A percentile compares a stretch with the other conserved stretches of the same genome.
phyloP scores from a whole-genome alignment of 148 eudicot genomes.

The Fagopyrum tataricum region DNA sequence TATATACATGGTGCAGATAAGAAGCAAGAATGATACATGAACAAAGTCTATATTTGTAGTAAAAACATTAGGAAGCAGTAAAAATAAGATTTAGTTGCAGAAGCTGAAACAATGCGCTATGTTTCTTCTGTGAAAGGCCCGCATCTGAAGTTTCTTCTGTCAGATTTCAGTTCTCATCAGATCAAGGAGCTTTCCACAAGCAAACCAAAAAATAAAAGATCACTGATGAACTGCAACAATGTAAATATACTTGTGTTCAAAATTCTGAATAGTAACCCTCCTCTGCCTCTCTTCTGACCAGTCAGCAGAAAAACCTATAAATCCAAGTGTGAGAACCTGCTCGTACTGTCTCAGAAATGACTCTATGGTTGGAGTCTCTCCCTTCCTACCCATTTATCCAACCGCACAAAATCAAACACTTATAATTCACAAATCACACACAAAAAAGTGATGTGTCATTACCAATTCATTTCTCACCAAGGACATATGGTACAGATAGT shows the following conservation, averaged over 20 bases:
- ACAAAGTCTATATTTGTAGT: background rate
- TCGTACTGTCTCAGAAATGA: slow-evolving; percentile 72
- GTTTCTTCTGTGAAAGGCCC: no score
- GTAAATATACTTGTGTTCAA: no score
- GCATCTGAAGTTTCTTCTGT: no score
- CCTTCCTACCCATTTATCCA: slow-evolving; percentile 81
- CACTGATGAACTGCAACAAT: no score
- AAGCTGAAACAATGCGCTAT: background rate
- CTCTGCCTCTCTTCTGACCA: slow-evolving; percentile 65
- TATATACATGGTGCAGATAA: background rate
- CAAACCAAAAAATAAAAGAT: no score
- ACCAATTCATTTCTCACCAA: background rate
- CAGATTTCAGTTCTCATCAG: no score
- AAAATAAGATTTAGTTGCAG: background rate
- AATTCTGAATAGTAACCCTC: slow-evolving; percentile 58
- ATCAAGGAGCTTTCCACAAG: no score
- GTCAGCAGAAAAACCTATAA: slow-evolving; percentile 69
- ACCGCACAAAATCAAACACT: slow-evolving; percentile 49
- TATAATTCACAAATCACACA: slow-evolving; percentile 55
- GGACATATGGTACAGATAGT: background rate
- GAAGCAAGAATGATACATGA: background rate
- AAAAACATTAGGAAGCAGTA: background rate
- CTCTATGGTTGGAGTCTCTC: slow-evolving; percentile 46
- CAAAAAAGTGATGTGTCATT: slow-evolving; percentile 4
- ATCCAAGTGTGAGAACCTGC: slow-evolving; percentile 55